Base-by-base conservation (phyloP, 306 rosid species). In the Trifolium subterraneum region DNA sequence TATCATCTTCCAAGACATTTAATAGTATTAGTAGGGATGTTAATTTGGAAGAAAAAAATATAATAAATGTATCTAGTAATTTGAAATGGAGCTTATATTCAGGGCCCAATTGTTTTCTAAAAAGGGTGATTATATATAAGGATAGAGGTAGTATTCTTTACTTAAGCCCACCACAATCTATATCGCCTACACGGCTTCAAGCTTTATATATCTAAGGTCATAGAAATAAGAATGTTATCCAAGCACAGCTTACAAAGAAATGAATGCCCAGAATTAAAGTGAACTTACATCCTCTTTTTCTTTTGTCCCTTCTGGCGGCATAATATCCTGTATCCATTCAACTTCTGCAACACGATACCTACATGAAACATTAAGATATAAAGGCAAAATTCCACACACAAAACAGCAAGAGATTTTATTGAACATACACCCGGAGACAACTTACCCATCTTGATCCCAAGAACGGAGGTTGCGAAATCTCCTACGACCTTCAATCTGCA, bases 391-490 rank as follows among this genome's bases (percentile, higher is more conserved):
- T 16, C 52, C 60, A 58, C 55, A 29, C 16, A 68, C 41, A 79
- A 78, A 75, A 80, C 25, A 23, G 64, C 23, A 22, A 70, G 52
- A 73, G 19, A 68, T 73, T 59, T 76, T 39, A 39, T 51, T 31
- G 10, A 59, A 16, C 5, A 76, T 47, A 52, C 41, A 70, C 62
- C 64, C 25, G 77, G 33, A 68, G 70, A 58, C 75, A 77, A 73
- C 96, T 52, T 72, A 90, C 99, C 99, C 96, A 81, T 94, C 99
- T 82, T 94, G 99, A 81, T 90, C 96, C 97, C 88, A 82, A 42
- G 95, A 87, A 67, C 78, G 89, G 76, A 86, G 68, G 66, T 90
- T 90, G 44, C 72, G 87, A 81, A 92, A 88, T 79, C 99, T 83
- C 78, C 97, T 81, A 45, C 87, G 92, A 85, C 99, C 89, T 87